Evolutionary conservation across 805 yeast genomes (phyloP), one percentile per base, ranked within the genome.

Genomic region (Citeromyces nyonsensis): DNA sequence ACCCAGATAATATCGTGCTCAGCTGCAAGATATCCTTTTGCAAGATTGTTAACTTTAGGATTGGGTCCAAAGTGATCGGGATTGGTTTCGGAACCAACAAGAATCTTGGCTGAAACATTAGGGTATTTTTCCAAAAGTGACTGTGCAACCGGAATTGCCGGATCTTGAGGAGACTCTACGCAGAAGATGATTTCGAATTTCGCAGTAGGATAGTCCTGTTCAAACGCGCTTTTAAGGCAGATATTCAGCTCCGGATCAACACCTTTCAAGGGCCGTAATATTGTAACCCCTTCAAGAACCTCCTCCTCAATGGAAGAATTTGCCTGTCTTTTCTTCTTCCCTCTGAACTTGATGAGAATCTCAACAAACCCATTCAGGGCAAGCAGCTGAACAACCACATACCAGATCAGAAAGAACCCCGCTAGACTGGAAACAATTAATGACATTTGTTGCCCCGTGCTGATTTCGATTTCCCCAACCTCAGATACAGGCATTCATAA

Each of bases 21-120:
- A 6, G 94, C 88, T 2, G 51, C 51, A 26, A 57, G 49, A 45
- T 76, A 82, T 5, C 94, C 95, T 49, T 80, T 80, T n/a, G 84
- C 73, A 30, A 84, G 56, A 51, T 84, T 84, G 52, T 83, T 82
- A 35, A 84, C 81, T 52, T 84, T 84, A 5, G 95, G 95, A 44
- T 84, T 84, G 4, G 93, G 91, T 2, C 94, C 94, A 44, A 58
- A 77, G 40, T 64, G 64, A 34, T 59, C 66, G 25, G 52, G 54
- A 6, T 39, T 36, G 4, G 43, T 53, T 12, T 41, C 39, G 33
- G 57, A 52, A 29, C 72, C 78, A 2, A 77, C 50, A 38, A 82
- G 45, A 4, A 84, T 54, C 38, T 61, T 60, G 13, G 83, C 66
- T 43, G 78, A 72, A 5, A 73, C 57, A 3, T 61, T 47, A 0